Evolutionary conservation across 495 filamentous ascomycete species (phyloP).

Genomic region (Cercophora sp.): DNA sequence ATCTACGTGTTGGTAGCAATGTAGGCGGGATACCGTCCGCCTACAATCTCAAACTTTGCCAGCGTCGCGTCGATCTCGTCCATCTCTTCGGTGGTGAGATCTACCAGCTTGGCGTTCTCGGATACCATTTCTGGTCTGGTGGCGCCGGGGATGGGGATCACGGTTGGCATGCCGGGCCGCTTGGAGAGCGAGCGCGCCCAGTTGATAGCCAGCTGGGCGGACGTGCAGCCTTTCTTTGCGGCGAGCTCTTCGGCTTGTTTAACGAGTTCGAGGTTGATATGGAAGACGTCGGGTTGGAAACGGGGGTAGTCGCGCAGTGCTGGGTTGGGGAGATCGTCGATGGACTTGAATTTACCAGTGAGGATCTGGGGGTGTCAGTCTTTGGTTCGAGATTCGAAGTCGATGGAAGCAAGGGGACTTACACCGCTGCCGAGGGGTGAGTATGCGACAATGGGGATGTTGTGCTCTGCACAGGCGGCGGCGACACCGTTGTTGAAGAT

Average conservation of each 20-base stretch:
- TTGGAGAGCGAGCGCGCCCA: conserved; percentile 59
- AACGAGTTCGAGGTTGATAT: conserved; percentile 70
- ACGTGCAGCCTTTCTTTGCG: conserved; percentile 61
- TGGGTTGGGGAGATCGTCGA: conserved; percentile 56
- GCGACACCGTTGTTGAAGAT: conserved; percentile 72
- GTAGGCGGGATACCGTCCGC: conserved; percentile 35
- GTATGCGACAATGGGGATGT: conserved; percentile 68
- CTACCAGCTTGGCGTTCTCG: conserved; percentile 48
- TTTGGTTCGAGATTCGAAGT: not conserved
- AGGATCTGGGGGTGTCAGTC: conserved; percentile 20
- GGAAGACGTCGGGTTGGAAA: conserved; percentile 55
- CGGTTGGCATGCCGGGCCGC: conserved; percentile 58
- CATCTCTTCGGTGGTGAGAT: conserved; percentile 47
- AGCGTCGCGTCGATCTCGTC: conserved; percentile 46
- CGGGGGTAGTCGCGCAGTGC: conserved; percentile 57
- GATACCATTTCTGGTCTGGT: conserved; percentile 43
- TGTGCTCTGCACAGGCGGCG: conserved; percentile 63
- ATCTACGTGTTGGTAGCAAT: conserved; percentile 32
- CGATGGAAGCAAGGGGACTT: conserved; percentile 25
- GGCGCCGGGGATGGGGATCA: conserved; percentile 83
- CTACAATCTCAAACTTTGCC: conserved; percentile 37
- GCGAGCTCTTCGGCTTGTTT: conserved; percentile 64
- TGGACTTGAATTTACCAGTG: conserved; percentile 61
- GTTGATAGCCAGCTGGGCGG: conserved; percentile 70
- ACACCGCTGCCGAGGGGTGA: conserved; percentile 32